phyloP scores from a whole-genome alignment of 192 early-diverging fungal genomes.

The Phycomyces blakesleeanus region DNA sequence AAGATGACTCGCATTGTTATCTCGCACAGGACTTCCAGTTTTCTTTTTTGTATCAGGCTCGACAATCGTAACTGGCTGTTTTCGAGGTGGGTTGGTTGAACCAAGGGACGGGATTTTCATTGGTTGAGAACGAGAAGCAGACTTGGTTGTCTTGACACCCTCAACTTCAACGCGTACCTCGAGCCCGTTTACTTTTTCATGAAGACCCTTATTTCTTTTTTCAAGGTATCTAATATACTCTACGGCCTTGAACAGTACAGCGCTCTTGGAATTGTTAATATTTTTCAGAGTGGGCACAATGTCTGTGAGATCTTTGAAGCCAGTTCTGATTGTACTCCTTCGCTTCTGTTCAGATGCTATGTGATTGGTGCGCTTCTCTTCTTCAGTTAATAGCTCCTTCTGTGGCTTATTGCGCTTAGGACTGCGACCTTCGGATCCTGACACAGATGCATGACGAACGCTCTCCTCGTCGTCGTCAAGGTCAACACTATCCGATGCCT shows the following conservation, averaged over 20 bases:
- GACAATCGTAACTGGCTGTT: not conserved
- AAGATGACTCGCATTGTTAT: too few species aligned
- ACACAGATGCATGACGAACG: not conserved
- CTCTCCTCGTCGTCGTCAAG: not conserved
- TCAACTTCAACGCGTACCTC: slow-evolving; percentile 31
- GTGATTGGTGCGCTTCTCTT: slow-evolving; percentile 75
- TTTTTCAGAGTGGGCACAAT: slow-evolving; percentile 80
- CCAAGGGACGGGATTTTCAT: too few species aligned
- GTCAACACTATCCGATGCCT: not conserved
- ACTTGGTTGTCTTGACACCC: slow-evolving; percentile 13
- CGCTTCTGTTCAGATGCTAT: slow-evolving; percentile 77
- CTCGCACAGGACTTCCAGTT: too few species aligned
- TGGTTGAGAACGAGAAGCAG: not conserved
- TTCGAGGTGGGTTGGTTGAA: not conserved
- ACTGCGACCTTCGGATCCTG: not conserved
- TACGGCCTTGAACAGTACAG: slow-evolving; percentile 66
- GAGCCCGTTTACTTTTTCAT: slow-evolving; percentile 26
- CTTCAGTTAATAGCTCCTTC: slow-evolving; percentile 69
- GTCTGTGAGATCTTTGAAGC: slow-evolving; percentile 88
- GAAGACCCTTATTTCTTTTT: slow-evolving; percentile 38
- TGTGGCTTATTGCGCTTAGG: slow-evolving; percentile 38
- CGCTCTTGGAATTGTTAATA: slow-evolving; percentile 64
- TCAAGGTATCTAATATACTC: slow-evolving; percentile 65
- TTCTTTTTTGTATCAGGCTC: not conserved
- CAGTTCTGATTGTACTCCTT: slow-evolving; percentile 71